phyloP scores from a whole-genome alignment of 2,329 filamentous ascomycete genomes.

The Zasmidium angulare region DNA sequence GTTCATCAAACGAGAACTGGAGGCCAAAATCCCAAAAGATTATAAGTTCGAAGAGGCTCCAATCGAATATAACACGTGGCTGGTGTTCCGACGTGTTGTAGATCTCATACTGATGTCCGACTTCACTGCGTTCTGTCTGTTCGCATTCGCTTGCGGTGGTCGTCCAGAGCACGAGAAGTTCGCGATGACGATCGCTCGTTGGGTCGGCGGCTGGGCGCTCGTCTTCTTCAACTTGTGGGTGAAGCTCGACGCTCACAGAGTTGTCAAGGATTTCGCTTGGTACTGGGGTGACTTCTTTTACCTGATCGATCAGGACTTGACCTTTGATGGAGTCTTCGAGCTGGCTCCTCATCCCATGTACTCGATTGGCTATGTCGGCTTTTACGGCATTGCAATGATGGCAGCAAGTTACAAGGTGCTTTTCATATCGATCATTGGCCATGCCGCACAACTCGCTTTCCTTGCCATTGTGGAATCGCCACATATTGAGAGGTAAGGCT shows the following conservation, averaged over 20 bases:
- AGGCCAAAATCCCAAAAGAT: constrained; percentile 90
- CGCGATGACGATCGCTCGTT: constrained; percentile 70
- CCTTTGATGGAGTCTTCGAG: constrained; percentile 97
- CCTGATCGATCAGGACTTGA: constrained; percentile 94
- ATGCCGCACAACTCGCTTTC: constrained; percentile 92
- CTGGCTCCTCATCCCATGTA: constrained; percentile 99
- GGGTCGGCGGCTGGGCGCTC: constrained; percentile 73
- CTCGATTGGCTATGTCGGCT: constrained; percentile 94
- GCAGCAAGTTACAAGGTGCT: constrained; percentile 96
- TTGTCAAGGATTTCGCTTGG: constrained; percentile 99
- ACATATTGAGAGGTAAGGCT: constrained; percentile 61
- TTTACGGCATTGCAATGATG: constrained; percentile 98
- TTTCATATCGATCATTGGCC: constrained; percentile 93
- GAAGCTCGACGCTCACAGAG: constrained; percentile 93
- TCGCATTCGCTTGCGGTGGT: constrained; percentile 83
- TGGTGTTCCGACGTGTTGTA: constrained; percentile 91
- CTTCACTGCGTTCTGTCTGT: constrained; percentile 94
- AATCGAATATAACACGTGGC: constrained; percentile 98
- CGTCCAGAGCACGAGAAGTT: constrained; percentile 71
- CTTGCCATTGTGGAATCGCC: constrained; percentile 90
- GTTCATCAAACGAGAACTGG: constrained; percentile 83
- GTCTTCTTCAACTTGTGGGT: constrained; percentile 98
- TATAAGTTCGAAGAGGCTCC: constrained; percentile 92
- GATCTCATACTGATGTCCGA: constrained; percentile 99
- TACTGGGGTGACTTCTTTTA: constrained; percentile 99